Conservation (phyloP, 495 filamentous ascomycete genomes). For the Penicillium nucicola region DNA sequence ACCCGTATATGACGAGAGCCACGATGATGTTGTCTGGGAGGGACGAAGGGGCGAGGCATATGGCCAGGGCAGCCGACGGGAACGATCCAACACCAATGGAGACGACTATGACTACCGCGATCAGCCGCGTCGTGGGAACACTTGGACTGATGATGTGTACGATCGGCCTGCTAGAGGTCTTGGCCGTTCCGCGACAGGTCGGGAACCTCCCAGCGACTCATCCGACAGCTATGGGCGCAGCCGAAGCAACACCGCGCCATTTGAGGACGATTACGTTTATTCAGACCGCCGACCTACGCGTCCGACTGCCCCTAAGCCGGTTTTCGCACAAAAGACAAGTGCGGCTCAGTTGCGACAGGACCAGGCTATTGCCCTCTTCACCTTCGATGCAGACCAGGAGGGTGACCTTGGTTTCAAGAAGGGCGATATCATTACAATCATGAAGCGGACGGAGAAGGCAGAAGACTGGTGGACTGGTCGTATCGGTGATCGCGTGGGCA, state of each 20-base stretch:
- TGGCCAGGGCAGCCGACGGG: slow-evolving; percentile 66
- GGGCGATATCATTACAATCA: slow-evolving; percentile 94
- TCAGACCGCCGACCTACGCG: slow-evolving; percentile 56
- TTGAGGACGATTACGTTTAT: slow-evolving; percentile 58
- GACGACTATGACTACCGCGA: slow-evolving; percentile 63
- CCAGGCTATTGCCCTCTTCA: slow-evolving; percentile 85
- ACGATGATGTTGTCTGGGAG: slow-evolving; percentile 94
- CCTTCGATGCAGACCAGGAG: slow-evolving; percentile 89
- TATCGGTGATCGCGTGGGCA: slow-evolving; percentile 61
- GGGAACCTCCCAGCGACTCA: slow-evolving; percentile 40
- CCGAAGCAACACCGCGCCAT: slow-evolving; percentile 43
- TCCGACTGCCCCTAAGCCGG: slow-evolving; percentile 84
- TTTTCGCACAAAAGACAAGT: slow-evolving; percentile 63
- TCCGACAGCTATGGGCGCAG: slow-evolving; percentile 49
- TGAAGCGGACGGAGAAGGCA: slow-evolving; percentile 89
- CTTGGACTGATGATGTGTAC: slow-evolving; percentile 89
- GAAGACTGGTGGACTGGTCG: slow-evolving; percentile 86
- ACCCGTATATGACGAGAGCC: slow-evolving; percentile 83
- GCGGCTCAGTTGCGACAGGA: slow-evolving; percentile 63
- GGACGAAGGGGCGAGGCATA: slow-evolving; percentile 70
- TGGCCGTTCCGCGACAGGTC: slow-evolving; percentile 49
- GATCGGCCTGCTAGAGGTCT: slow-evolving; percentile 57
- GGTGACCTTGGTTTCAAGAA: slow-evolving; percentile 96
- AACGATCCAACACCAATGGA: slow-evolving; percentile 50
- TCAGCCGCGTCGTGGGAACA: slow-evolving; percentile 64